Evolutionary conservation across 2,329 filamentous ascomycete species (phyloP), one percentile per base, ranked within the genome.

Genomic region (Phaeosphaeria sp.): DNA sequence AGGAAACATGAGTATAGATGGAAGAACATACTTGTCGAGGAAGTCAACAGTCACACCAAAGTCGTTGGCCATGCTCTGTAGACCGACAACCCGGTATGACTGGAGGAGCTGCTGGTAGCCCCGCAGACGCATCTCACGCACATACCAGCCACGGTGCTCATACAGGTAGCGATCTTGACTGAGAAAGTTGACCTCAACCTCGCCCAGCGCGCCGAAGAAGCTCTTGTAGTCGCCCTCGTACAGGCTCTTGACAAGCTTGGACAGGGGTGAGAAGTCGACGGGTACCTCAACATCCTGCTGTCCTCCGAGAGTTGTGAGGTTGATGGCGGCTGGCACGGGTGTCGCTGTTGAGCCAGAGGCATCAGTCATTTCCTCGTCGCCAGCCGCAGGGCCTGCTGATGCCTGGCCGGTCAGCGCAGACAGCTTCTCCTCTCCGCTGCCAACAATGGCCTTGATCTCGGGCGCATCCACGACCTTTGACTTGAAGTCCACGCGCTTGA

Each of bases 401-500:
- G 93, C 81, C 30, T 90, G 89, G 18, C 93, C 93, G 27, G 89
- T 88, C 21, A 97, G 82, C 0, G 92, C 93, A 30, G 92, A 85
- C 53, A 97, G 82, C 79, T 94, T 94, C 74, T 97, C 93, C 69
- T 96, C 91, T 22, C 89, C 89, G 67, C 94, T 89, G 57, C 94
- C 95, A 22, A 99, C 87, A 63, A 99, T 96, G 39, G 95, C 95
- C 81, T 95, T 96, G 81, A 99, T 97, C 81, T 99, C 95, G 13
- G 95, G 94, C 7, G 95, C 95, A 77, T 99, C 95, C 42, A 99
- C 94, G 24, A 99, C 95, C 83, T 98, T 98, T 65, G 91, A 91
- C 84, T 99, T 99, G 86, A 99, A 99, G 79, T 99, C 95, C 33
- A 97, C 92, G 49, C 95, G 91, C 83, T 97, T 97, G 55, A 99